Base-by-base conservation (phyloP, 345 rosid species). In the Durio zibethinus region DNA sequence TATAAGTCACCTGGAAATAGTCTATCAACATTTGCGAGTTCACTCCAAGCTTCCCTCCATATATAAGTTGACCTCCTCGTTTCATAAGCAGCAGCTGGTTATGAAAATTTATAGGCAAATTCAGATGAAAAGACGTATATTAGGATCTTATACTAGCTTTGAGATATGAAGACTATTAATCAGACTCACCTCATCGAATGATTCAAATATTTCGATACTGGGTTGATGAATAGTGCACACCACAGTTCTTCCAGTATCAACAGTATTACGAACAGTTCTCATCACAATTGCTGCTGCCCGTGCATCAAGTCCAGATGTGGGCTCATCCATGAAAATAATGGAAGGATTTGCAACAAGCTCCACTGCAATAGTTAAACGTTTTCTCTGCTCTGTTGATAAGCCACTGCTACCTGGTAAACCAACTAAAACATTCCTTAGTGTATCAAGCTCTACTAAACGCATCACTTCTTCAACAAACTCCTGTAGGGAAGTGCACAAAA, bases 331-430 rank as follows among this genome's bases (percentile, higher is more conserved):
- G 81, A 92, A 94, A 59, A 94, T 89, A 50, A 94, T 91, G 18
- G 98, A 92, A 18, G 98, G 97, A 80, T 94, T 94, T 42, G 98
- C 98, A 12, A 94, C 98, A 76, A 94, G 92, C 88, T 94, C 98
- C 78, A 94, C 97, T 3, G 97, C 97, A 65, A 94, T 94, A 43
- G 98, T 94, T 74, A 94, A 78, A 43, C 98, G 90, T 81, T 94
- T 94, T 82, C 98, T 86, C 78, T 94, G 98, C 71, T 94, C 98
- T 10, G 98, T 94, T 40, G 98, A 94, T 68, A 94, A 89, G 64
- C 98, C 97, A 25, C 86, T 81, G 78, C 90, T 89, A 43, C 98
- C 97, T 0, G 95, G 95, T 82, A 94, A 82, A 79, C 98, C 98
- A 64, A 94, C 97, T 84, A 92, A 50, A 27, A 95, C 97, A 75